Conservation (phyloP, 176 grass and related monocot genomes). For the Oryza meridionalis region DNA sequence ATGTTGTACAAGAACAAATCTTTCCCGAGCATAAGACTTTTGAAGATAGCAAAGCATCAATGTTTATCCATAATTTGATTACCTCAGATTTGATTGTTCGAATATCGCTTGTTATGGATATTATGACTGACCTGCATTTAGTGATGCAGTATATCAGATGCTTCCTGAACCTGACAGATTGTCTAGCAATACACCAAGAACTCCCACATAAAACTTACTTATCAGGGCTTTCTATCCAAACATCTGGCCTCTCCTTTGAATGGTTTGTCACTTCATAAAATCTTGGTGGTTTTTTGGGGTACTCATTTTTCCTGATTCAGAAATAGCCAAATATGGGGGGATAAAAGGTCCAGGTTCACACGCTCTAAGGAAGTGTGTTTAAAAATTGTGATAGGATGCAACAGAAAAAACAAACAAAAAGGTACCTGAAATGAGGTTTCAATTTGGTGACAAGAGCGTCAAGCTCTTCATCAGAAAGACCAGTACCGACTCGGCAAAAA, state of each 20-base stretch:
- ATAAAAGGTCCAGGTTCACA: conserved; percentile 12
- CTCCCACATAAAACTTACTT: conserved; percentile 64
- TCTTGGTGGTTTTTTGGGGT: conserved; percentile 71
- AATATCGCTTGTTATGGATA: conserved; percentile 96
- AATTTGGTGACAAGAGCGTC: conserved; percentile 76
- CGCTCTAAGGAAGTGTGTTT: not conserved
- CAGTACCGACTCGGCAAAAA: conserved; percentile 91
- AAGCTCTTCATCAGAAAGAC: conserved; percentile 78
- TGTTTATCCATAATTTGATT: conserved; percentile 29
- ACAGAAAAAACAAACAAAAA: conserved; percentile 43
- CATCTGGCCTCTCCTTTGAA: conserved; percentile 97
- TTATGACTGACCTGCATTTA: conserved; percentile 79
- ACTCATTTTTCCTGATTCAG: conserved; percentile 80
- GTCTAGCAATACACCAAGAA: conserved; percentile 32
- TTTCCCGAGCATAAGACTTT: conserved; percentile 21
- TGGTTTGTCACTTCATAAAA: conserved; percentile 99
- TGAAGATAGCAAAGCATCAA: conserved; percentile 25
- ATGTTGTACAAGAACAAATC: conserved; percentile 27
- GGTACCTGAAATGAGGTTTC: conserved; percentile 91
- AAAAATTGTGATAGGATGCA: conserved; percentile 24
- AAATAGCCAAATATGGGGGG: conserved; percentile 20
- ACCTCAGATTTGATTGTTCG: conserved; percentile 98
- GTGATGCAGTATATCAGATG: conserved; percentile 46
- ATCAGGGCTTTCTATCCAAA: conserved; percentile 96
- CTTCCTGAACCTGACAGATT: conserved; percentile 31